phyloP scores from a whole-genome alignment of 176 grass and related monocot genomes.

The Rhynchospora breviuscula region DNA sequence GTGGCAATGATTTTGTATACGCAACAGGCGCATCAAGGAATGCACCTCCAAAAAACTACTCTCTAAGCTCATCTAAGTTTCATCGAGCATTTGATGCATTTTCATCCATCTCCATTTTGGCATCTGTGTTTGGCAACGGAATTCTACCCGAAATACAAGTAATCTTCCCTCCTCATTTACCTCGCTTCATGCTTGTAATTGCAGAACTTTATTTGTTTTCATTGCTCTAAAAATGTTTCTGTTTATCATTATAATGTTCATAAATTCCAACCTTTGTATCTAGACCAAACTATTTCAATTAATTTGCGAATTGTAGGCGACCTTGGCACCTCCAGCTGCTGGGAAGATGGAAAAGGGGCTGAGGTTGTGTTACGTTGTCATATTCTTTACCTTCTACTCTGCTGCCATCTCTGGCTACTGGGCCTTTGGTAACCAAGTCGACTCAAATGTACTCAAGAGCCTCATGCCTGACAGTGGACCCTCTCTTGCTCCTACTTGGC shows the following conservation, averaged over 20 bases:
- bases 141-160: conserved; percentile 99
- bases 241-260: not conserved
- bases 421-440: conserved; percentile 78
- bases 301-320: conserved; percentile 45
- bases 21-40: conserved; percentile 53
- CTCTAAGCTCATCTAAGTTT: conserved; percentile 56
- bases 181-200: not conserved
- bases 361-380: conserved; percentile 63
- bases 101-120: conserved; percentile 85
- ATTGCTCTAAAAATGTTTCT: not conserved
- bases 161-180: not conserved
- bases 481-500: conserved; percentile 62
- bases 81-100: conserved; percentile 60
- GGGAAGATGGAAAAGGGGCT: conserved; percentile 98
- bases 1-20: not conserved
- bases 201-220: not conserved
- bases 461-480: conserved; percentile 71
- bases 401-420: conserved; percentile 66
- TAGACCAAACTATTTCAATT: not conserved
- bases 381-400: conserved; percentile 66
- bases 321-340: conserved; percentile 79
- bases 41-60: conserved; percentile 65
- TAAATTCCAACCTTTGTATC: not conserved
- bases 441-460: conserved; percentile 78
- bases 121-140: conserved; percentile 80